A percentile compares a stretch with the other conserved stretches of the same genome.
These are phyloP conservation scores for Yamadazyma atlantica DNA, from an alignment of 1,139 yeast species.

Conservation along the genomic window DNA sequence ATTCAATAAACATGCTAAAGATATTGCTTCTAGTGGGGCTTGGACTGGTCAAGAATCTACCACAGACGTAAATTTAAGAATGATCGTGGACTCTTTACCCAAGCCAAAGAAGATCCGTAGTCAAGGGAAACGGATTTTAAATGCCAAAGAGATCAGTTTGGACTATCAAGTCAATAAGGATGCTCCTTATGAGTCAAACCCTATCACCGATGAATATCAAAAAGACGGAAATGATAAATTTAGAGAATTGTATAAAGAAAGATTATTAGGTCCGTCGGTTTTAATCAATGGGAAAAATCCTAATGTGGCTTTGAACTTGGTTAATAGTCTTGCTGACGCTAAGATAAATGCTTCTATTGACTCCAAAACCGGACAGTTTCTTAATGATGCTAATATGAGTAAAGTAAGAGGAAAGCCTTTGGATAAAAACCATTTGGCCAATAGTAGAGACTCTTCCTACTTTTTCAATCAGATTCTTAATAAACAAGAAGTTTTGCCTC, in stretches of 20 bases:
- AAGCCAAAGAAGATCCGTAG: conserved; percentile 37
- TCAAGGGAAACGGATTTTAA: conserved; percentile 20
- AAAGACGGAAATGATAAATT: conserved; percentile 25
- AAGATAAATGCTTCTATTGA: conserved; percentile 72
- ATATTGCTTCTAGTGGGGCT: conserved; percentile 46
- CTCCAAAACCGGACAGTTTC: conserved; percentile 60
- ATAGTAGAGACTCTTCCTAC: conserved; percentile 44
- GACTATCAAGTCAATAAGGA: conserved; percentile 47
- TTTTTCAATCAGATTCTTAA: conserved; percentile 57
- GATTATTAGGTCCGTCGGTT: conserved; percentile 60
- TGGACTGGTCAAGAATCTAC: conserved; percentile 69
- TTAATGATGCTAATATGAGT: conserved; percentile 41
- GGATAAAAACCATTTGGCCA: conserved; percentile 57
- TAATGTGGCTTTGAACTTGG: conserved; percentile 40
- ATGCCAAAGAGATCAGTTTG: conserved; percentile 64
- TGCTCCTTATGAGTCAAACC: conserved; percentile 39
- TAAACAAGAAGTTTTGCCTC: conserved; percentile 78
- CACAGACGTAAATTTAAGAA: conserved; percentile 54
- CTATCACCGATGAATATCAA: neutral
- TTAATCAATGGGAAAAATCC: conserved; percentile 39
- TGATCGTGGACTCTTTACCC: conserved; percentile 60
- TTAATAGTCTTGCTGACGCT: conserved; percentile 69
- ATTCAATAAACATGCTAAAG: conserved; percentile 47
- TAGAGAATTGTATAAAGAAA: conserved; percentile 61
- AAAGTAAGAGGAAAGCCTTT: conserved; percentile 64